Base-by-base conservation (phyloP, 2,329 filamentous ascomycete species). In the Thielaviopsis populi region DNA sequence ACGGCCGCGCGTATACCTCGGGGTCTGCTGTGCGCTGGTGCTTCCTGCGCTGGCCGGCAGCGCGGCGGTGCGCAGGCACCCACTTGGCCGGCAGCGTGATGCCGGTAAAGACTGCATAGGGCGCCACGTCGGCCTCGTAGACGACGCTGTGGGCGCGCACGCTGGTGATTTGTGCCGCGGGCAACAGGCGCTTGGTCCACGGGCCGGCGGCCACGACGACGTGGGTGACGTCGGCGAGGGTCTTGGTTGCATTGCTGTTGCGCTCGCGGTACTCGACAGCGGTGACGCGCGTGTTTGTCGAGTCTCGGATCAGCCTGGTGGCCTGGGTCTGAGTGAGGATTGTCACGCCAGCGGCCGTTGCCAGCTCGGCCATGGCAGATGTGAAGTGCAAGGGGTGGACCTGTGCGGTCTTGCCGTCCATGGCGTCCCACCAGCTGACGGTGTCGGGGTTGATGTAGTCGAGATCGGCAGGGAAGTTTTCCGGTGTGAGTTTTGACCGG, bases 341-440 rank as follows among this genome's bases (percentile, higher is more conserved):
- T 24, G 85, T 81, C 68, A 81, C 83, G 1, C 88, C 88, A 30
- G 79, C 80, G 61, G 88, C 82, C 64, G 81, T 76, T 0, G 92
- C 91, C 13, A 96, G 79, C 50, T 83, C 77, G 3, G 88, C 89
- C 74, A 97, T 95, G 17, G 85, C 80, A 0, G 83, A 92, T 0
- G 94, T 97, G 71, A 99, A 97, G 54, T 90, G 85, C 67, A 86
- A 88, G 0, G 94, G 94, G 70, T 99, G 92, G 2, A 97, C 92
- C 74, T 99, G 94, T 0, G 94, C 89, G 1, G 94, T 97, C 67
- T 90, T 88, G 1, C 71, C 68, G 27, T 89, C 90, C 90, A 97
- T 96, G 71, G 87, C 84, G 41, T 89, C 83, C 74, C 95, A 97
- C 22, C 79, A 78, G 62, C 77, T 76, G 24, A 95, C 75, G 1